A percentile compares a stretch with the other conserved stretches of the same genome.
Evolutionary conservation across 1,284 basidiomycete species (phyloP).

Genomic region (Rhodotorula sp.): DNA sequence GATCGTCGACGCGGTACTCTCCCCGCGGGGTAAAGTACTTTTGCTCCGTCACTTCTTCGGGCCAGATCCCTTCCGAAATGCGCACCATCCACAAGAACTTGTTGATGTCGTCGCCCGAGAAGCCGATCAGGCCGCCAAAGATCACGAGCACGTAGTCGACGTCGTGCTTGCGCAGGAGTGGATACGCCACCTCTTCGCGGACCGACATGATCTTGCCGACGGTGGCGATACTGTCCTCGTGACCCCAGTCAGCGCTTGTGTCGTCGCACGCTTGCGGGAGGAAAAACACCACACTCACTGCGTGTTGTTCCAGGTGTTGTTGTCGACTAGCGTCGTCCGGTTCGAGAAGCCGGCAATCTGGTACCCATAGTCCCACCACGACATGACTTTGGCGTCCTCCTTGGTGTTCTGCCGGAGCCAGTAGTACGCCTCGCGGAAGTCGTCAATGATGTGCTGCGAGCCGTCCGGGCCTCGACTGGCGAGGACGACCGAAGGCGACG

Average conservation of each 20-base stretch:
- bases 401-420: constrained; percentile 97
- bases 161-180: constrained; percentile 94
- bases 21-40: constrained; percentile 93
- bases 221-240: constrained; percentile 80
- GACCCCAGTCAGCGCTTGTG: constrained; percentile 24
- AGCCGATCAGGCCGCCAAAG: constrained; percentile 94
- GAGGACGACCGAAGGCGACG: constrained; percentile 95
- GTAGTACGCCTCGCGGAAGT: constrained; percentile 99
- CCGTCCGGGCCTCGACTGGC: constrained; percentile 80
- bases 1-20: constrained; percentile 90
- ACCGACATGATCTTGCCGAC: constrained; percentile 98
- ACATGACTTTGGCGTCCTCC: constrained; percentile 90
- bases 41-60: constrained; percentile 91
- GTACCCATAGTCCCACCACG: constrained; percentile 99
- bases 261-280: not conserved
- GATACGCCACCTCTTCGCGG: constrained; percentile 91
- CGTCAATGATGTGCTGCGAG: constrained; percentile 92
- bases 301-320: constrained; percentile 99
- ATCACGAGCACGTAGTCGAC: constrained; percentile 98
- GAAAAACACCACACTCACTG: constrained; percentile 59
- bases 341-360: constrained; percentile 99
- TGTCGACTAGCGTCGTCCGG: constrained; percentile 94
- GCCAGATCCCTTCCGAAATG: constrained; percentile 98
- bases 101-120: constrained; percentile 99
- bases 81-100: constrained; percentile 83